These are phyloP conservation scores for Phytophthora sojae DNA, from an alignment of 352 stramenopile species.

Conservation along the genomic window DNA sequence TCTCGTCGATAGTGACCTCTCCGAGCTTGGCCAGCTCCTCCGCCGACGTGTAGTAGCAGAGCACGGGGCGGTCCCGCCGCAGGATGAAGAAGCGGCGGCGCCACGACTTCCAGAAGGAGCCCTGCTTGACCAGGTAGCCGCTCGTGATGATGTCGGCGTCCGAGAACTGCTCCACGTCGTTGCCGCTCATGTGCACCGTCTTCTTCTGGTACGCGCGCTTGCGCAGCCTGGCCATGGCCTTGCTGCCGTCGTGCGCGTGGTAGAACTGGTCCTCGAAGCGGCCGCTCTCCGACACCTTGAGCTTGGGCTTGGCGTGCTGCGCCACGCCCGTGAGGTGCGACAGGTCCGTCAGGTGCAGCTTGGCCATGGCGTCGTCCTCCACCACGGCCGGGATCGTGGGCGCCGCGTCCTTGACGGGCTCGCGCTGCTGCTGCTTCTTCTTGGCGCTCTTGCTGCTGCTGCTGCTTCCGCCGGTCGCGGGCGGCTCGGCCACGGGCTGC, in stretches of 20 bases:
- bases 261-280: conserved; percentile 91
- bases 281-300: conserved; percentile 83
- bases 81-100: conserved; percentile 85
- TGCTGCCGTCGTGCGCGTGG: conserved; percentile 80
- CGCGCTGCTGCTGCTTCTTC: conserved; percentile 1
- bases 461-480: neutral
- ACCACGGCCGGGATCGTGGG: conserved; percentile 23
- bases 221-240: conserved; percentile 82
- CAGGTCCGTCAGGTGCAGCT: conserved; percentile 27
- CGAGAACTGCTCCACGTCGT: conserved; percentile 88
- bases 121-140: conserved; percentile 86
- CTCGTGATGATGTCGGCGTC: conserved; percentile 84
- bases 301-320: conserved; percentile 60
- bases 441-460: conserved; percentile 3
- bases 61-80: conserved; percentile 70
- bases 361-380: conserved; percentile 29
- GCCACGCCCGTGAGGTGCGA: conserved; percentile 17
- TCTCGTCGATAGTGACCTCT: conserved; percentile 78
- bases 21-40: conserved; percentile 84
- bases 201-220: conserved; percentile 80
- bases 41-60: conserved; percentile 85
- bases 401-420: conserved; percentile 23
- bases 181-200: conserved; percentile 75
- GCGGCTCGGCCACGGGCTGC: conserved; percentile 13
- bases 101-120: conserved; percentile 91